These are phyloP conservation scores for Starmerella sp. DNA, from an alignment of 805 yeast genomes.

Conservation along the genomic window DNA sequence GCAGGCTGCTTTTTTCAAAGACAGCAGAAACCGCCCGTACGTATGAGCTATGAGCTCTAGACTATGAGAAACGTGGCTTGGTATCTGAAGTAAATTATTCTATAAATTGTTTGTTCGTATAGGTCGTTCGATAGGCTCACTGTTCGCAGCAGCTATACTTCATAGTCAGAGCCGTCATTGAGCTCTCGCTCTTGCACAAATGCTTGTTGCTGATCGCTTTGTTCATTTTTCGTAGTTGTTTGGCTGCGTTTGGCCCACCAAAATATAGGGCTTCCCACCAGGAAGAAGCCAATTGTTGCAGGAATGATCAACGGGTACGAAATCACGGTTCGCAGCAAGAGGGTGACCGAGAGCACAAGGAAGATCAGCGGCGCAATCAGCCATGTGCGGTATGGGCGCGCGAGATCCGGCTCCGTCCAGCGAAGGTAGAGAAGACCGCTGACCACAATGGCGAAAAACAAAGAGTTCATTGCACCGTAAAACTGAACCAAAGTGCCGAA, in stretches of 20 bases:
- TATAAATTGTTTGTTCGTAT: too few relatives aligned
- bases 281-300: background rate
- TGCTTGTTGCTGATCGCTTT: background rate
- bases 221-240: background rate
- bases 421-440: slow-evolving; percentile 31
- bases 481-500: slow-evolving; percentile 30
- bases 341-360: slow-evolving; percentile 1
- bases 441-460: slow-evolving; percentile 30
- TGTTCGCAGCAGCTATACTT: too few relatives aligned
- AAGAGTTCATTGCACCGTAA: slow-evolving; percentile 30
- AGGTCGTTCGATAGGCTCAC: too few relatives aligned
- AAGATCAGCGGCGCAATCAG: slow-evolving; percentile 27
- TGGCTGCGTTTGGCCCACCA: background rate
- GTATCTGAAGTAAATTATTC: too few relatives aligned
- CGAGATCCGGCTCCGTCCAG: slow-evolving; percentile 28
- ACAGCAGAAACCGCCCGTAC: too few relatives aligned
- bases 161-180: too few relatives aligned
- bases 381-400: slow-evolving; percentile 32
- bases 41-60: too few relatives aligned
- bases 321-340: slow-evolving; percentile 5
- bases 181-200: background rate
- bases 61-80: too few relatives aligned
- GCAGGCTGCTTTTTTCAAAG: background rate
- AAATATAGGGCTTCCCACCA: slow-evolving; percentile 7
- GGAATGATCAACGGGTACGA: slow-evolving; percentile 6